Evolutionary conservation across 148 eudicot genomes (phyloP).

Genomic region (Silene latifolia): DNA sequence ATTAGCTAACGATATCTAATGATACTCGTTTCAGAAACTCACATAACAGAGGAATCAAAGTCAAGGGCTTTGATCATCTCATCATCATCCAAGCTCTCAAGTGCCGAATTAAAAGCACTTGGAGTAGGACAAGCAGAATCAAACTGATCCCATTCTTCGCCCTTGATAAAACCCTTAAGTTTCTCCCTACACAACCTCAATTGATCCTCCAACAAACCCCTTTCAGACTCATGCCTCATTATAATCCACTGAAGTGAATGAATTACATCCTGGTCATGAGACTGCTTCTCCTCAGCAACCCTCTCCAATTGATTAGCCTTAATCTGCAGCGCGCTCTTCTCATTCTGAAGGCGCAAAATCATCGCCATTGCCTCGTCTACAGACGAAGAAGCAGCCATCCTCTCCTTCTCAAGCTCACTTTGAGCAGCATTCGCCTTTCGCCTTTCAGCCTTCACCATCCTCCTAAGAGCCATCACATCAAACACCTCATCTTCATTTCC

Average conservation of each 20-base stretch:
- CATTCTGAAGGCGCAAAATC: slow-evolving; percentile 76
- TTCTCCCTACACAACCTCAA: slow-evolving; percentile 44
- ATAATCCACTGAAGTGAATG: slow-evolving; percentile 66
- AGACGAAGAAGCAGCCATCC: slow-evolving; percentile 65
- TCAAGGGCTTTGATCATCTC: slow-evolving; percentile 52
- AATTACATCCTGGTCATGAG: slow-evolving; percentile 77
- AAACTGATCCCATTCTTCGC: slow-evolving; percentile 40
- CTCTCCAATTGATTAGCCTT: slow-evolving; percentile 55
- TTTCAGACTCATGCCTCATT: slow-evolving; percentile 52
- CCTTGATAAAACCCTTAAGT: slow-evolving; percentile 28
- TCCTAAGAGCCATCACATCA: slow-evolving; percentile 52
- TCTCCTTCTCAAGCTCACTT: slow-evolving; percentile 70
- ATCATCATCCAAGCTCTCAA: slow-evolving; percentile 32
- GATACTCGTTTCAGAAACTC: slow-evolving; percentile 23
- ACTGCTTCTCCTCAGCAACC: slow-evolving; percentile 61
- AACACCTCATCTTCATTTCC: slow-evolving; percentile 45
- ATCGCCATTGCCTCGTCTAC: slow-evolving; percentile 91
- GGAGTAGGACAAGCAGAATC: slow-evolving; percentile 34
- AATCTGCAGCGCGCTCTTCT: slow-evolving; percentile 62
- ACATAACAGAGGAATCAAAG: slow-evolving; percentile 30
- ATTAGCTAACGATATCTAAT: slow-evolving; percentile 6
- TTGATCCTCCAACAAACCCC: slow-evolving; percentile 51
- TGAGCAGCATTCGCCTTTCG: slow-evolving; percentile 37
- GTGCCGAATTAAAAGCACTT: slow-evolving; percentile 26
- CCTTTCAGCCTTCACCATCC: slow-evolving; percentile 57